Evolutionary conservation across 305 asterid species (phyloP).

Genomic region (Rubia balearica): DNA sequence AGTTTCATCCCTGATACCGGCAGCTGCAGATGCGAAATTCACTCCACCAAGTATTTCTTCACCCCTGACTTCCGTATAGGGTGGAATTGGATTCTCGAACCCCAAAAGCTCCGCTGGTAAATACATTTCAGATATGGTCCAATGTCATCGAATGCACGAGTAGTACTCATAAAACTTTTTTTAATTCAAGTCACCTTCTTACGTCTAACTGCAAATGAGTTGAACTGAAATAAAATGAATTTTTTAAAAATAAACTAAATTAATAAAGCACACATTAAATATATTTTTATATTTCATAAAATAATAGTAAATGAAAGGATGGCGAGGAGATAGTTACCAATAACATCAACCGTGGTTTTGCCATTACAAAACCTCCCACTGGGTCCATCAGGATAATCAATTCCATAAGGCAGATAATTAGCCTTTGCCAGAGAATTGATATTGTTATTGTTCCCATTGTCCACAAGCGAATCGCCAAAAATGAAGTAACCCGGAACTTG

Average conservation of each 20-base stretch:
- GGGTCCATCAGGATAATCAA: conserved; percentile 64
- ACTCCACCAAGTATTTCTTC: conserved; percentile 46
- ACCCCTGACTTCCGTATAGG: conserved; percentile 47
- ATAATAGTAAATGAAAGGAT: too few species aligned
- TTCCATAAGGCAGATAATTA: conserved; percentile 81
- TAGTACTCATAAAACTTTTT: too few species aligned
- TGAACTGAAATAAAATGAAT: too few species aligned
- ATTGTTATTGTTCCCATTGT: conserved; percentile 72
- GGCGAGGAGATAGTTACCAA: not conserved
- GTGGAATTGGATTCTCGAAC: conserved; percentile 48
- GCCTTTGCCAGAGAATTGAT: conserved; percentile 74
- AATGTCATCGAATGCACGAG: too few species aligned
- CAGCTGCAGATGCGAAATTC: conserved; percentile 35
- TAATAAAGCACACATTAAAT: too few species aligned
- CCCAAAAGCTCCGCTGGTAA: conserved; percentile 65
- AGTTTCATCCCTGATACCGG: conserved; percentile 51
- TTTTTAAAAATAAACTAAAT: too few species aligned
- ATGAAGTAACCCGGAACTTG: conserved; percentile 73
- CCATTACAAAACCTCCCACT: conserved; percentile 81
- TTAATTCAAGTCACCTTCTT: too few species aligned
- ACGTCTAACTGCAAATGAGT: too few species aligned
- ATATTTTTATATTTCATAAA: too few species aligned
- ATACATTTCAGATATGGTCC: not conserved
- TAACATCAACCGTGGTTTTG: conserved; percentile 40
- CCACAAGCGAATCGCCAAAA: conserved; percentile 83